phyloP scores from a whole-genome alignment of 192 early-diverging fungal genomes.

The Coemansia sp. region DNA sequence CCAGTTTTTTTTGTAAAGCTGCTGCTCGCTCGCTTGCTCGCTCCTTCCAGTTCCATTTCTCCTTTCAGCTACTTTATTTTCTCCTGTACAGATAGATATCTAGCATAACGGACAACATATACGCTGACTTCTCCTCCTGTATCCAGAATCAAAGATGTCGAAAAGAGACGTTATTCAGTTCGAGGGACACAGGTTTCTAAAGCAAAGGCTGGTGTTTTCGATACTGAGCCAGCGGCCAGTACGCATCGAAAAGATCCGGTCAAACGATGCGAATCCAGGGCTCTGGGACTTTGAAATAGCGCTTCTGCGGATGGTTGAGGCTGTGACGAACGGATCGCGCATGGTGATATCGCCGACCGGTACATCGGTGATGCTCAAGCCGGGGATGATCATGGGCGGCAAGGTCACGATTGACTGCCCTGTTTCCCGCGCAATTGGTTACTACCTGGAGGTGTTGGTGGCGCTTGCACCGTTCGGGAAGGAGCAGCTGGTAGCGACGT shows the following conservation, averaged over 20 bases:
- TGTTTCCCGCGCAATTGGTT: slow-evolving; percentile 81
- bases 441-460: slow-evolving; percentile 91
- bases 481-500: slow-evolving; percentile 72
- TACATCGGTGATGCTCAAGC: slow-evolving; percentile 80
- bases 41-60: background rate
- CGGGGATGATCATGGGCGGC: slow-evolving; percentile 90
- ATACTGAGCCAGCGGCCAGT: slow-evolving; percentile 79
- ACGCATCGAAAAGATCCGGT: slow-evolving; percentile 87
- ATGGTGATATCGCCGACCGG: slow-evolving; percentile 94
- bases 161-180: slow-evolving; percentile 54
- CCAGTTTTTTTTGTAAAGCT: background rate
- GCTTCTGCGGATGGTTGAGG: slow-evolving; percentile 89
- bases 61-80: slow-evolving; percentile 4
- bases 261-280: slow-evolving; percentile 84
- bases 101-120: background rate
- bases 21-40: background rate
- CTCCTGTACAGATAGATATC: slow-evolving; percentile 5
- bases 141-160: slow-evolving; percentile 25
- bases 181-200: slow-evolving; percentile 83
- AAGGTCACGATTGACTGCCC: slow-evolving; percentile 86
- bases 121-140: too few species aligned
- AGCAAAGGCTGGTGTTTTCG: slow-evolving; percentile 88
- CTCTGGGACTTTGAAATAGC: slow-evolving; percentile 88
- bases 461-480: slow-evolving; percentile 94
- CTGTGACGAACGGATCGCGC: slow-evolving; percentile 86